Conservation (phyloP, 495 filamentous ascomycete species). For the Neurospora sp. region DNA sequence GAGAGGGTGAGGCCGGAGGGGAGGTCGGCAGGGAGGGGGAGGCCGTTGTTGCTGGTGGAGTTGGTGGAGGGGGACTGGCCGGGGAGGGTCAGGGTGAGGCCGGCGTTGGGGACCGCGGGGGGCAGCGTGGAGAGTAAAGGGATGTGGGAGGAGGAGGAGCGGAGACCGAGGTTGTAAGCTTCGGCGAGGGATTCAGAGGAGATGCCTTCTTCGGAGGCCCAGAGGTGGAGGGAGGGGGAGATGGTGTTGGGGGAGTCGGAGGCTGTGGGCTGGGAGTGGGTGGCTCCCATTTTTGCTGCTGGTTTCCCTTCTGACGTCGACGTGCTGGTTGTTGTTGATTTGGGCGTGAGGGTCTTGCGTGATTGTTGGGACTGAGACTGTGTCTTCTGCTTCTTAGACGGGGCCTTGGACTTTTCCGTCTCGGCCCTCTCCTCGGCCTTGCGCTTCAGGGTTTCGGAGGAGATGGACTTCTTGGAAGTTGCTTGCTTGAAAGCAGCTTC, state of each 20-base stretch:
- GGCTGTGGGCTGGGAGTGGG: slow-evolving; percentile 11
- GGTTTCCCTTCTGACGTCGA: neutral
- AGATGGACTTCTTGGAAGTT: slow-evolving; percentile 25
- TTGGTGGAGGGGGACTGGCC: neutral
- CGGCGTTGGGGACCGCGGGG: slow-evolving; percentile 36
- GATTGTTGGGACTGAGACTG: neutral
- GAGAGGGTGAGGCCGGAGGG: neutral
- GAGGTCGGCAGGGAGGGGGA: neutral
- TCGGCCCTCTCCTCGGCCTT: neutral
- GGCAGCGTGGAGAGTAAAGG: neutral
- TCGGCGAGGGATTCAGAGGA: slow-evolving; percentile 48
- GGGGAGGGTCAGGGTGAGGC: slow-evolving; percentile 26
- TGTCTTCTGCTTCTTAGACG: neutral
- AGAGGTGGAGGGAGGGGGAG: slow-evolving; percentile 32
- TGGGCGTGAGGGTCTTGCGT: neutral
- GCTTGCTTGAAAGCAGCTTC: neutral
- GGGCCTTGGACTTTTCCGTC: neutral
- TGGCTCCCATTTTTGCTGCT: slow-evolving; percentile 20
- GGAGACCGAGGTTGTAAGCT: slow-evolving; percentile 43
- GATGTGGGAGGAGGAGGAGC: slow-evolving; percentile 10
- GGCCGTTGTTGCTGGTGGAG: neutral
- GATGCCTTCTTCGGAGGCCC: slow-evolving; percentile 50
- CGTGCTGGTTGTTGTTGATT: neutral
- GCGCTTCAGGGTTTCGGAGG: slow-evolving; percentile 10
- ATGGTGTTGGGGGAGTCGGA: slow-evolving; percentile 10